phyloP scores from a whole-genome alignment of 345 rosid genomes.

The Garcia nutans region DNA sequence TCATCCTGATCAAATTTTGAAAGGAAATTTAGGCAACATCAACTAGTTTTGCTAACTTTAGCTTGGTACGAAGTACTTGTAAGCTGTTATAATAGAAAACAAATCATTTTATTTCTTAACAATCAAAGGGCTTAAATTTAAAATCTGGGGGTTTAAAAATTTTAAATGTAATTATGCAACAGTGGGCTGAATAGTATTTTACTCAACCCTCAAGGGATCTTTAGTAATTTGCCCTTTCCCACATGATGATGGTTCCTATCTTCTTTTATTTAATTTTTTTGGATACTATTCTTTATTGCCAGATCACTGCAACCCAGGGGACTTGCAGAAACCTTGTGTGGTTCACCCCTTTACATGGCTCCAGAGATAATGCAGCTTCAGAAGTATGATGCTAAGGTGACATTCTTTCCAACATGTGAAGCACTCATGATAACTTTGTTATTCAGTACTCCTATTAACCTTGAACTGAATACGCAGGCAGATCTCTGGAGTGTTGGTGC shows the following conservation, averaged over 20 bases:
- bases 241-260: neutral
- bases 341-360: slow-evolving; percentile 99
- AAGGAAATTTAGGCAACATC: neutral
- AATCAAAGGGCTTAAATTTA: neutral
- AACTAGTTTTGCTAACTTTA: neutral
- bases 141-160: too few relatives aligned
- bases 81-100: neutral
- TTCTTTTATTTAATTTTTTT: neutral
- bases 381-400: slow-evolving; percentile 98
- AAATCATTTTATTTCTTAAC: too few relatives aligned
- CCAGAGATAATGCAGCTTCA: slow-evolving; percentile 99
- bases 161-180: too few relatives aligned
- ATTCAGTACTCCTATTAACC: slow-evolving; percentile 33
- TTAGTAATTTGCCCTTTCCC: neutral
- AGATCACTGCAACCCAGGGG: slow-evolving; percentile 92
- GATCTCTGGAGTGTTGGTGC: slow-evolving; percentile 99
- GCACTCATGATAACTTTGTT: slow-evolving; percentile 1
- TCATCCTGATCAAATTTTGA: neutral
- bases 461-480: slow-evolving; percentile 69
- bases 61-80: neutral
- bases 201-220: neutral
- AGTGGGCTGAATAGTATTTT: too few relatives aligned
- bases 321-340: slow-evolving; percentile 96
- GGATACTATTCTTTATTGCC: slow-evolving; percentile 24
- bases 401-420: slow-evolving; percentile 19